Base-by-base conservation (phyloP, 371 early-diverging fungal genomes). In the Circinella minor region DNA sequence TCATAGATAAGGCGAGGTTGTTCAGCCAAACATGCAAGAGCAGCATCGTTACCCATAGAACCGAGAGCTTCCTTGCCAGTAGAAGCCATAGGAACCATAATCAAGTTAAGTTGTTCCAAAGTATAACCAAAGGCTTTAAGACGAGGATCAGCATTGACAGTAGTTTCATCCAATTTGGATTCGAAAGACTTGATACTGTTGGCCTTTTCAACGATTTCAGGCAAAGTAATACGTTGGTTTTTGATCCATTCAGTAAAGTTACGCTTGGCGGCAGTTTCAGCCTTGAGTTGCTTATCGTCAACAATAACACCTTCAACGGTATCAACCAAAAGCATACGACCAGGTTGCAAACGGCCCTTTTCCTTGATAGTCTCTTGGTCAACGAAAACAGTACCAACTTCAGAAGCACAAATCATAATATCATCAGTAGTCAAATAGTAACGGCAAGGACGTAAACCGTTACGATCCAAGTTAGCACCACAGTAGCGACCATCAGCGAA, bases 41-140 rank as follows among this genome's bases (percentile, higher is more conserved):
- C 94, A 8, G 93, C 88, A 79, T 98, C 99, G 79, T 94, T 95
- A 76, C 99, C 99, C 99, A 98, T 98, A 54, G 97, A 97, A 20
- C 99, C 99, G 47, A 98, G 87, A 39, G 98, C 94, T 80, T 98
- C 99, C 80, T 97, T 96, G 63, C 97, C 98, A 67, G 91, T 89
- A 15, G 74, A 79, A 20, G 87, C 80, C 96, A 98, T 95, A 17
- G 98, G 98, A 18, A 89, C 73, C 64, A 97, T 84, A 48, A 98
- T 78, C 75, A 95, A 82, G 70, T 93, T 94, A 54, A 98, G 86
- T 79, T 97, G 96, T 85, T 98, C 99, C 15, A 95, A 84, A 8
- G 96, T 95, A 73, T 94, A 95, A 61, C 94, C 96, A 81, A 98
- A 98, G 13, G 93, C 95, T 17, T 85, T 83, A 75, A 97, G 88